Percentiles rank a stretch among this genome's conserved stretches.
These are phyloP conservation scores for Bryum argenteum DNA, from an alignment of 225 moss, liverwort and hornwort species.

Conservation along the genomic window DNA sequence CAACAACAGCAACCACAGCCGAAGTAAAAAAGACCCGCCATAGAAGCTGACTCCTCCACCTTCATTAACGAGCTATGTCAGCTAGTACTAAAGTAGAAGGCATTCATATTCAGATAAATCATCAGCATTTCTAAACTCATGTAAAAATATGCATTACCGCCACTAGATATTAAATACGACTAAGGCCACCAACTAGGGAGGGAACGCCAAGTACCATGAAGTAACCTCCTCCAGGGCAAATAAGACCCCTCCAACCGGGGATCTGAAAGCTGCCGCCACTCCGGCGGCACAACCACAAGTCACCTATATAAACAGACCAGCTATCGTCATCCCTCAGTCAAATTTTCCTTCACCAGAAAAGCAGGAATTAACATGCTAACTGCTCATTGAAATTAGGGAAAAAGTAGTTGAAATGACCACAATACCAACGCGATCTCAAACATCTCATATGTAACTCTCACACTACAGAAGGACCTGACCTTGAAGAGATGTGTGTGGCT, in stretches of 20 bases:
- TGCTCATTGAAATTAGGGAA: conserved; percentile 4
- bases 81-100: conserved; percentile 12
- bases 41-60: conserved; percentile 99
- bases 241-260: conserved; percentile 97
- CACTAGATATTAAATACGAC: conserved; percentile 11
- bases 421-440: not conserved
- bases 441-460: not conserved
- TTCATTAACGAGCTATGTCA: conserved; percentile 33
- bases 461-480: conserved; percentile 16
- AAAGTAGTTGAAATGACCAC: conserved; percentile 8
- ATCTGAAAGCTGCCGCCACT: conserved; percentile 98
- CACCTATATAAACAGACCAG: conserved; percentile 61
- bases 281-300: conserved; percentile 99
- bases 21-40: conserved; percentile 99
- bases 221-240: conserved; percentile 99
- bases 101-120: not conserved
- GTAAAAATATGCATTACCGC: not conserved
- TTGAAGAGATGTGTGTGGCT: conserved; percentile 8
- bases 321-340: conserved; percentile 25
- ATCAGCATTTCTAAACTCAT: conserved; percentile 6
- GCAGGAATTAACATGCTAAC: not conserved
- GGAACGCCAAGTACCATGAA: conserved; percentile 72
- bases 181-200: conserved; percentile 3
- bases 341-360: conserved; percentile 19
- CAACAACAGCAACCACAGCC: conserved; percentile 99